Base-by-base conservation (phyloP, 2,329 filamentous ascomycete genomes). In the Albifimbria verrucaria region DNA sequence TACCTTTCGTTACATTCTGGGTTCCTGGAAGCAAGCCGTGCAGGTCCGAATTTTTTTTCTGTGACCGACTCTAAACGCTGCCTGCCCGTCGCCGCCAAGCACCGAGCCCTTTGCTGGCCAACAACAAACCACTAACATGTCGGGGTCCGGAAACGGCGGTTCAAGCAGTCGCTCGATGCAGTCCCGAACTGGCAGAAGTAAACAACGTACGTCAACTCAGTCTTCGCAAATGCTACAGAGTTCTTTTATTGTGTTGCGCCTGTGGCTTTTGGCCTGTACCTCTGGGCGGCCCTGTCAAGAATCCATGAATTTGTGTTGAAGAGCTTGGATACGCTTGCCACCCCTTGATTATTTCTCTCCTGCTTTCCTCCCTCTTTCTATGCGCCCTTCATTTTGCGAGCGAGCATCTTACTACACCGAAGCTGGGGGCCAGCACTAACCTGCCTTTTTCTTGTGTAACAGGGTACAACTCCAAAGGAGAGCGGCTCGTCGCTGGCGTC, bases 401-500 rank as follows among this genome's bases (percentile, higher is more conserved):
- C 44, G 46, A 46, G 26, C 53, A 52, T 36, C 36, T 52, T 49
- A 25, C n/a, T 53, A 49, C 28, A 45, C 7, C 44, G 44, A 36
- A 49, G 28, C 47, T 49, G n/a, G 26, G 26, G 26, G 26, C 26
- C 7, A 9, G 26, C 7, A 32, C 26, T 32, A 32, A 32, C 26
- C 26, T 9, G 15, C 15, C 26, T 32, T 32, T 15, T 9, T n/a
- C n/a, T 51, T 51, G 48, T 62, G 53, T 65, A 23, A 52, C 73
- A 97, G 94, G 92, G 67, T 99, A 97, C 76, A 92, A 90, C 67
- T 77, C 89, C 55, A 89, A 91, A 71, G 93, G 93, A 76, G 93
- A 97, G 75, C 88, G 94, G 61, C 86, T 97, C 57, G 94, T 99
- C 63, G 93, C 94, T 56, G 94, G 94, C 62, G 87, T 97, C 54